Evolutionary conservation across 768 basidiomycete species (phyloP), one percentile per base, ranked within the genome.

Genomic region (Amyloporia xantha): DNA sequence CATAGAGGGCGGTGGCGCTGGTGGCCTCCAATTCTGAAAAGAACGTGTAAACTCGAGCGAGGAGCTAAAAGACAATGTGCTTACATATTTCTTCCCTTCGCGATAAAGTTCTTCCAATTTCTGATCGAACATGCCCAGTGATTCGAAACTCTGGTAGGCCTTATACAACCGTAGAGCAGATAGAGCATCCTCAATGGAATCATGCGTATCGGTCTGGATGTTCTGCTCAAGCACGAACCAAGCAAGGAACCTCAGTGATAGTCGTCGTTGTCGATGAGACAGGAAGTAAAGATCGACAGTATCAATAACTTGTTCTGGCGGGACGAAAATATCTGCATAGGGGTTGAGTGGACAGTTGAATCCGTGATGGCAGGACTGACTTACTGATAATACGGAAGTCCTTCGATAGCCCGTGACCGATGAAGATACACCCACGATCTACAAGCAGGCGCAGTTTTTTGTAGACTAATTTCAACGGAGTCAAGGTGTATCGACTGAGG

Each of bases 361-460:
- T 17, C 17, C 13, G 21, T 17, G 38, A 6, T 39, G 38, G 15
- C n/a, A n/a, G n/a, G n/a, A n/a, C n/a, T n/a, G n/a, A 70, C 89
- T 63, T 57, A 95, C 95, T 99, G 70, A 98, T 99, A 48, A 95
- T 98, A 10, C 95, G 81, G 70, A 98, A 97, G 64, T 99, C 96
- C 62, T 98, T 97, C 13, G 91, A 86, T 15, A 99, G 77, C 4
- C 96, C 96, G 59, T 99, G 96, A 1, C 96, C 96, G 48, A 98
- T 86, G 63, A 99, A 99, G 50, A 92, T 87, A 61, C 96, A 99
- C 4, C 94, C 93, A 20, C 85, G 76, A 63, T 99, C 96, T 17
- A 98, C 93, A 4, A 98, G 73, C 17, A 94, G 67, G 2, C 96
- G 81, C 11, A 99, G 71, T 63, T 99, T 99, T 74, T 98, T 98